Evolutionary conservation across 345 rosid species (phyloP).

Genomic region (Ceriops tagal): DNA sequence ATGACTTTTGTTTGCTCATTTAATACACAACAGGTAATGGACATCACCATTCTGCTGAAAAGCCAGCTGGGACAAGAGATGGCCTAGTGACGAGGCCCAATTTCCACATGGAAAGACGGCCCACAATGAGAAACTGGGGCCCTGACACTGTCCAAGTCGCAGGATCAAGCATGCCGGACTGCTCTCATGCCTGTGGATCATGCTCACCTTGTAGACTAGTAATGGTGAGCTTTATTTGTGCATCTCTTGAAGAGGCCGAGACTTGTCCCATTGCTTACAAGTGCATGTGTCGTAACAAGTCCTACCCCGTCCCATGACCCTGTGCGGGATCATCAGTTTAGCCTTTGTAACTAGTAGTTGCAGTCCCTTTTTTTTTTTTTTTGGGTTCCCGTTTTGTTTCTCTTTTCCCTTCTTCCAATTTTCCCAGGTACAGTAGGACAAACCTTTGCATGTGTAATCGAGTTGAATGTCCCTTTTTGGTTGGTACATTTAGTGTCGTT

Average conservation of each 20-base stretch:
- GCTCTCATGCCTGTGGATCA: slow-evolving; percentile 91
- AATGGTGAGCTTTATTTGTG: slow-evolving; percentile 88
- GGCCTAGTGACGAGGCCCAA: slow-evolving; percentile 7
- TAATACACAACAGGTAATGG: slow-evolving; percentile 26
- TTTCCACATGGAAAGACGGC: slow-evolving; percentile 20
- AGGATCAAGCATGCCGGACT: slow-evolving; percentile 83
- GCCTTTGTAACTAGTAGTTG: too few species aligned
- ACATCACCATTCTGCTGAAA: slow-evolving; percentile 18
- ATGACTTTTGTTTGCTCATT: background rate
- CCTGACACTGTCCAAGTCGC: slow-evolving; percentile 65
- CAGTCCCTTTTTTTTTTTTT: too few species aligned
- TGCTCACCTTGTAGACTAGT: slow-evolving; percentile 87
- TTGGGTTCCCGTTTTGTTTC: too few species aligned
- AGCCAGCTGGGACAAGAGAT: slow-evolving; percentile 3
- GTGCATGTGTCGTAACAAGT: slow-evolving; percentile 87
- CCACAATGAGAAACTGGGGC: slow-evolving; percentile 27
- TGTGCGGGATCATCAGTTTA: too few species aligned
- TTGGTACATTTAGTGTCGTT: too few species aligned
- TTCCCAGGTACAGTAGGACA: too few species aligned
- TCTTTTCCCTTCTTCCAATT: too few species aligned
- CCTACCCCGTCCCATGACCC: slow-evolving; percentile 74
- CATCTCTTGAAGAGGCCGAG: slow-evolving; percentile 84
- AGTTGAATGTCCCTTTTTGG: too few species aligned
- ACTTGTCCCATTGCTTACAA: slow-evolving; percentile 96
- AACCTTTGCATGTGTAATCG: too few species aligned